These are phyloP conservation scores for Marasmius tenuissimus DNA, from an alignment of 1,284 basidiomycete species.

Conservation along the genomic window DNA sequence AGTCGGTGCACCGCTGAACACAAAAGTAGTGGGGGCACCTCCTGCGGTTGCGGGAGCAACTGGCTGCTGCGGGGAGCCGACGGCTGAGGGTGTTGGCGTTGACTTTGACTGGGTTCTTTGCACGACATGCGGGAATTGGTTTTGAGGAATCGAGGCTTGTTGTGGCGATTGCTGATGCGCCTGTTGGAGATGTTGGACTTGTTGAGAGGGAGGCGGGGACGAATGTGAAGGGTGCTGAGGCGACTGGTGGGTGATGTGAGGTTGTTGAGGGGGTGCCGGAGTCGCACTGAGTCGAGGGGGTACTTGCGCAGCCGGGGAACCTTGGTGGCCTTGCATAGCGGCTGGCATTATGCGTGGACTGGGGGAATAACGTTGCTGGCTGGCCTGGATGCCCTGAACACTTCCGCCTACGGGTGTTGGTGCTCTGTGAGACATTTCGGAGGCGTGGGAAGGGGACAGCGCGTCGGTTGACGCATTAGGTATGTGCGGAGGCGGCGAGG, in stretches of 20 bases:
- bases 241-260: neutral
- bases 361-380: constrained; percentile 2
- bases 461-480: neutral
- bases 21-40: too few relatives aligned
- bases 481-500: neutral
- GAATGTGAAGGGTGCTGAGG: neutral
- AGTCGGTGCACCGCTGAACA: neutral
- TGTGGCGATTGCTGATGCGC: neutral
- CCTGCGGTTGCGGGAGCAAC: too few relatives aligned
- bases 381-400: neutral
- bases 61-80: too few relatives aligned
- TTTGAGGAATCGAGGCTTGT: too few relatives aligned
- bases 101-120: too few relatives aligned
- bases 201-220: neutral
- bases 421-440: neutral
- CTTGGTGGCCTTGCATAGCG: neutral
- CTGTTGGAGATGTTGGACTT: neutral
- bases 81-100: too few relatives aligned
- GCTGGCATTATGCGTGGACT: constrained; percentile 5
- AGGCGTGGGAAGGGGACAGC: neutral
- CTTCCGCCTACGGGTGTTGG: constrained; percentile 1
- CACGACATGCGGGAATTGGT: too few relatives aligned
- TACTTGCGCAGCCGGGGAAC: neutral
- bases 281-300: constrained; percentile 19
- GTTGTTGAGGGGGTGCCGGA: constrained; percentile 6